Evolutionary conservation across 164 flowering plant genomes (phyloP).

Genomic region (Aristolochia contorta): DNA sequence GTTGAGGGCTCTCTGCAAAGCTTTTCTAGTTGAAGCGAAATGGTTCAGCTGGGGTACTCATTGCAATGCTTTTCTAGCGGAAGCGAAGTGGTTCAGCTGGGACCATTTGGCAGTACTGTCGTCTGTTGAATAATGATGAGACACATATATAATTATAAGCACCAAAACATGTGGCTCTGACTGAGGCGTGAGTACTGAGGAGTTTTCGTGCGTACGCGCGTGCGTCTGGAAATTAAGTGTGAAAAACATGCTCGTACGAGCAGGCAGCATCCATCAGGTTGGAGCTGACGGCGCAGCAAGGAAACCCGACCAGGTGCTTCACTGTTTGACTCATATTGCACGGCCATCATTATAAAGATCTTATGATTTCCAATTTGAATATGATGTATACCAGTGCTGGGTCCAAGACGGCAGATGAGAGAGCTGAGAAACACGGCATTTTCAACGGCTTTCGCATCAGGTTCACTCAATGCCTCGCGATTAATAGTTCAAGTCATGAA

Average conservation of each 20-base stretch:
- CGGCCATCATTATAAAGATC: no score
- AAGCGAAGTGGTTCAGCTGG: conserved; percentile 22
- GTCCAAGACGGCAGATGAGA: no score
- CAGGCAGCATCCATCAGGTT: no score
- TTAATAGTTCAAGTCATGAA: conserved; percentile 47
- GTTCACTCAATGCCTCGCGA: conserved; percentile 36
- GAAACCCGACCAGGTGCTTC: no score
- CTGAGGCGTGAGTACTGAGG: conserved; percentile 13
- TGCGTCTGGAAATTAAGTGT: conserved; percentile 33
- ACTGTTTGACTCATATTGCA: neutral
- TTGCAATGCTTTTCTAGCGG: conserved; percentile 18
- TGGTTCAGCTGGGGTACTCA: conserved; percentile 5
- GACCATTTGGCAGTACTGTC: conserved; percentile 20
- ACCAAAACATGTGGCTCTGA: conserved; percentile 6
- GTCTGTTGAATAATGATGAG: conserved; percentile 25
- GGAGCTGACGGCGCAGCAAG: no score
- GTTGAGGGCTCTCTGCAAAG: no score
- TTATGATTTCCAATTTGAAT: conserved; percentile 9
- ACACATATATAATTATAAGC: conserved; percentile 25
- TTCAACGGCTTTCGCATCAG: conserved; percentile 23
- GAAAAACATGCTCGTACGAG: no score
- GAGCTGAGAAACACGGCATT: conserved; percentile 10
- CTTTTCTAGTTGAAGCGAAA: no score
- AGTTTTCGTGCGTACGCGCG: no score
- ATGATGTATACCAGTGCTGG: no score